phyloP scores from a whole-genome alignment of 441 rosid species.

The Melianthus villosus region DNA sequence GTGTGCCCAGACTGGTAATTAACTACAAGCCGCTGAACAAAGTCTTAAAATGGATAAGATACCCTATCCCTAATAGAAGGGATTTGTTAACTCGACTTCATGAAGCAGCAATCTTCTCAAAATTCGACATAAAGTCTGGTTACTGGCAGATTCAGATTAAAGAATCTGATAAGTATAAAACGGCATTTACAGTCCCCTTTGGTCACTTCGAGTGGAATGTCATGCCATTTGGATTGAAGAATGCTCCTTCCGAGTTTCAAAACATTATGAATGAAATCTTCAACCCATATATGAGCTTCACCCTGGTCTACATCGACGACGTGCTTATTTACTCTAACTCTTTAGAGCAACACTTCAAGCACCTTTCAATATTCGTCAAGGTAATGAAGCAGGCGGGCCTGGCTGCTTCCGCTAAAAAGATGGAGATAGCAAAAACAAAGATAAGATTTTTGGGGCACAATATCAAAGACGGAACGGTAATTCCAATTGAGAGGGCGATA shows the following conservation, averaged over 20 bases:
- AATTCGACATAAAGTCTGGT: conserved; percentile 1
- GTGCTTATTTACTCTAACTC: neutral
- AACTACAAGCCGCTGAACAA: neutral
- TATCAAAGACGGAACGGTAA: neutral
- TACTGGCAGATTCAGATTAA: conserved; percentile 2
- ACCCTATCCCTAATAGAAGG: neutral
- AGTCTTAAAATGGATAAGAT: neutral
- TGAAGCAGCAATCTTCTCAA: neutral
- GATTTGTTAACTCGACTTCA: neutral
- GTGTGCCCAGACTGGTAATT: neutral
- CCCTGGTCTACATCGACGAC: neutral
- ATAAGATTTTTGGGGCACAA: neutral
- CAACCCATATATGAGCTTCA: too few relatives aligned
- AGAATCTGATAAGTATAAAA: conserved; percentile 2
- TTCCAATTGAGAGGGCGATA: neutral
- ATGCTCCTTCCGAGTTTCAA: conserved; percentile 4
- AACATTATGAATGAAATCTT: conserved; percentile 1
- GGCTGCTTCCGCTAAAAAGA: neutral
- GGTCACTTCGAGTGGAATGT: conserved; percentile 6
- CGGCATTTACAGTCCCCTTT: neutral
- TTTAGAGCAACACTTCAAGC: neutral
- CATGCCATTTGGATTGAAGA: neutral
- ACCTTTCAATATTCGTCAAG: neutral
- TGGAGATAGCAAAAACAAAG: neutral
- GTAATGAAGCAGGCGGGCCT: neutral